Conservation (phyloP, 345 rosid species). For the Hibiscus trionum region DNA sequence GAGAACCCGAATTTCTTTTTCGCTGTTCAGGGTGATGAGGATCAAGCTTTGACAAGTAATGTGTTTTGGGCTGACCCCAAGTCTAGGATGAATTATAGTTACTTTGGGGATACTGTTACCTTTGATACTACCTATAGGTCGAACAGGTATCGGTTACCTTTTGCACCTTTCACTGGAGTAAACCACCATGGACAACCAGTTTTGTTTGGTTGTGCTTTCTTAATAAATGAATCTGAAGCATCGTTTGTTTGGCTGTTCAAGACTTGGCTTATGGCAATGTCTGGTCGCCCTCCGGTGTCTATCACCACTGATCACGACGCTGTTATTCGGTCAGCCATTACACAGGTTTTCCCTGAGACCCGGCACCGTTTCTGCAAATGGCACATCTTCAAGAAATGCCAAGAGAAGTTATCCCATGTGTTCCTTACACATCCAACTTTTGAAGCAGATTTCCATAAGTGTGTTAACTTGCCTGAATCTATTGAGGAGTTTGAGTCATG, state of each 20-base stretch:
- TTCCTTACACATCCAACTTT: conserved; percentile 38
- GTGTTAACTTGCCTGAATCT: conserved; percentile 34
- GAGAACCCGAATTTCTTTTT: conserved; percentile 34
- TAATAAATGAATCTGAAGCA: conserved; percentile 49
- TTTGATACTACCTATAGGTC: conserved; percentile 46
- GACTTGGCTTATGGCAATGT: conserved; percentile 54
- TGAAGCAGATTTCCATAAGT: conserved; percentile 38
- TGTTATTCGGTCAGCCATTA: conserved; percentile 42
- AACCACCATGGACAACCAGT: conserved; percentile 64
- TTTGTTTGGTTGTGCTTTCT: conserved; percentile 53
- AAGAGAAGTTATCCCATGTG: conserved; percentile 34
- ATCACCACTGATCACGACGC: conserved; percentile 54
- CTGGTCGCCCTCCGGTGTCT: conserved; percentile 43
- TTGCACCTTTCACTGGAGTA: conserved; percentile 43
- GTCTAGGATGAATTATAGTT: conserved; percentile 24
- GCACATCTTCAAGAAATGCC: conserved; percentile 48
- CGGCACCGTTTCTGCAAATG: conserved; percentile 58
- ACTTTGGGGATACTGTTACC: conserved; percentile 41
- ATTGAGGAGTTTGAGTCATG: conserved; percentile 36
- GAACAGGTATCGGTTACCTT: conserved; percentile 41
- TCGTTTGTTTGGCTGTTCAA: conserved; percentile 55
- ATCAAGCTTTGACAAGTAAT: conserved; percentile 29
- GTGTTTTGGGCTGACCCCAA: conserved; percentile 47
- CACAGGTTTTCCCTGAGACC: conserved; percentile 47
- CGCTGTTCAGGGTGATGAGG: conserved; percentile 32